Base-by-base conservation (phyloP, 2,329 filamentous ascomycete genomes). In the Pseudodiploospora longispora region DNA sequence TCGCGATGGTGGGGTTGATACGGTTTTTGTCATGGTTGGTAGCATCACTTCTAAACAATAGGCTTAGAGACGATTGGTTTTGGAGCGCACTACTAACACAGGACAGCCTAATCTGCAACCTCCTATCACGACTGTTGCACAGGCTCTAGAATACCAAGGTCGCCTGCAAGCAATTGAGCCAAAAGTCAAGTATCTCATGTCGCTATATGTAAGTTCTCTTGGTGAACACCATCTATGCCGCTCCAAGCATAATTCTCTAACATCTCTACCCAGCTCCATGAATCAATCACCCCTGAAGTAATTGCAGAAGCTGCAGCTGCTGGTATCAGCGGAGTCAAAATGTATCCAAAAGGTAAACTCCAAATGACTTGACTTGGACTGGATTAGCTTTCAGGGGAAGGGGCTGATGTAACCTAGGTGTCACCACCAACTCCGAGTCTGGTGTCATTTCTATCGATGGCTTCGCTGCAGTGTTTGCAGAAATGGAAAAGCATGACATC, bases 401-500 rank as follows among this genome's bases (percentile, higher is more conserved):
- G 19, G n/a, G 46, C 47, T 58, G 40, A 58, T 44, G 40, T 38
- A 10, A 6, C 30, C 3, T 30, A 66, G 76, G 78, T 7, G 76
- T 78, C 3, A 84, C 80, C 2, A 84, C 80, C 39, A 83, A 83
- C 63, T 82, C 78, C 27, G 72, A 76, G 39, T 78, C 76, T 28
- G 87, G 86, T 9, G 85, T 90, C 27, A 69, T 84, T 10, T 76
- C 80, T 45, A 79, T 87, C 56, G 78, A 81, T 48, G 67, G 73
- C 30, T 91, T 87, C 66, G 85, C 85, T 59, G 78, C 80, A 6
- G 85, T 91, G 10, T 95, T 97, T 59, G 77, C 75, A n/a, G 85
- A 87, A 52, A 96, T 97, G 90, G 85, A 95, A 60, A 69, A 82
- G 47, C 79, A 89, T 52, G 81, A 83, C 52, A 72, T 95, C 53